Evolutionary conservation across 768 basidiomycete genomes (phyloP), one percentile per base, ranked within the genome.

Genomic region (Punctularia strigosozonata): DNA sequence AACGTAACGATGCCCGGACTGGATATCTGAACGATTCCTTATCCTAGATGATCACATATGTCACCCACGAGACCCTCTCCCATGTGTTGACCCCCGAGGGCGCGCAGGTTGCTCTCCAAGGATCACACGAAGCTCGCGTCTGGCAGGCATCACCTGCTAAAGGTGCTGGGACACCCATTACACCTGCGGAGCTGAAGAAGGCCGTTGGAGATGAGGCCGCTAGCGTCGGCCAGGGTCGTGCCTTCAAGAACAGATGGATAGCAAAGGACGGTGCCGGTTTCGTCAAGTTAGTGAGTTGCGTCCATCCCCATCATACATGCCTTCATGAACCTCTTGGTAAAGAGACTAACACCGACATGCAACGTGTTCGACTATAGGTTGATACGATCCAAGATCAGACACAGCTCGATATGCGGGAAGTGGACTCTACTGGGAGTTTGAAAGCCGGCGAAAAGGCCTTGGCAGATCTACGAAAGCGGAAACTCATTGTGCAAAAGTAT

Each of bases 231-330:
- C 95, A 98, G 63, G 83, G 83, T 6, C 75, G 84, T 46, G 95
- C 94, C 15, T 95, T 99, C 73, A 97, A 92, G 65, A 90, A 85
- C 50, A 86, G 84, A 40, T 99, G 95, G 95, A 89, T 98, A 45
- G 71, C 67, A 17, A 98, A 97, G 59, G 84, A 94, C 46, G 88
- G 85, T 6, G 72, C 75, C 45, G 87, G 84, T 15, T 75, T 99
- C 47, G 76, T 94, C 33, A 84, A 85, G 63, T 66, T 80, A 45
- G 92, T 94, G 45, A 47, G 86, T 71, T 36, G 22, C 8, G n/a
- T 45, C n/a, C n/a, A n/a, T n/a, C n/a, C n/a, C n/a, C n/a, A n/a
- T n/a, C n/a, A n/a, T n/a, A n/a, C n/a, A n/a, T n/a, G n/a, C n/a
- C n/a, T n/a, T n/a, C n/a, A n/a, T n/a, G n/a, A n/a, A n/a, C n/a